phyloP scores from a whole-genome alignment of 257 asterid genomes.

The Eustoma russellianum region DNA sequence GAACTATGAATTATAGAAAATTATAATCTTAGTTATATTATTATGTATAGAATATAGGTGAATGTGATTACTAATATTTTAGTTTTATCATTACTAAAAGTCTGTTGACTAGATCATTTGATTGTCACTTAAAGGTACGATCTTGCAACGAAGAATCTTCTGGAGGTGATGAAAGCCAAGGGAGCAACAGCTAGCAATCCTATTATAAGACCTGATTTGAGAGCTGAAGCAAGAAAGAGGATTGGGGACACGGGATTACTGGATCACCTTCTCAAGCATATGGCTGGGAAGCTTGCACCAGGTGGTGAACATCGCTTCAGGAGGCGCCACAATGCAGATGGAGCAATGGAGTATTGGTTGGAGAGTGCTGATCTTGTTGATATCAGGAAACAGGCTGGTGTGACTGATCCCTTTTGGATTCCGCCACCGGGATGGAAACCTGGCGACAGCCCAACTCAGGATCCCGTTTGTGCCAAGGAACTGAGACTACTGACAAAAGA shows the following conservation, averaged over 20 bases:
- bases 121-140: slow-evolving; percentile 45
- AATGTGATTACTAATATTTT: too few species aligned
- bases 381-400: slow-evolving; percentile 74
- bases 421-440: slow-evolving; percentile 96
- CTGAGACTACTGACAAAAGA: slow-evolving; percentile 55
- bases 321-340: slow-evolving; percentile 86
- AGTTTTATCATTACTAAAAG: too few species aligned
- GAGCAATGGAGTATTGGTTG: slow-evolving; percentile 98
- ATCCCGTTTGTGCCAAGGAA: slow-evolving; percentile 71
- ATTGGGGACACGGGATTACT: slow-evolving; percentile 89
- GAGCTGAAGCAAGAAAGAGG: slow-evolving; percentile 84
- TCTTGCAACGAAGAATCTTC: slow-evolving; percentile 61
- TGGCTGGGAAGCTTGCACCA: slow-evolving; percentile 93
- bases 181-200: slow-evolving; percentile 61
- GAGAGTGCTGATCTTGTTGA: slow-evolving; percentile 76
- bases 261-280: slow-evolving; percentile 90
- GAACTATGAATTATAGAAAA: too few species aligned
- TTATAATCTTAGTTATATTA: too few species aligned
- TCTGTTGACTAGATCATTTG: too few species aligned
- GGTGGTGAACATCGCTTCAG: slow-evolving; percentile 61
- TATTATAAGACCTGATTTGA: slow-evolving; percentile 68
- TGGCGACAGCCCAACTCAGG: slow-evolving; percentile 90
- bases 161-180: slow-evolving; percentile 76
- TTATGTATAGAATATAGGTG: too few species aligned
- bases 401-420: slow-evolving; percentile 79